phyloP scores from a whole-genome alignment of 2,329 filamentous ascomycete genomes.

The Raffaelea arxii region DNA sequence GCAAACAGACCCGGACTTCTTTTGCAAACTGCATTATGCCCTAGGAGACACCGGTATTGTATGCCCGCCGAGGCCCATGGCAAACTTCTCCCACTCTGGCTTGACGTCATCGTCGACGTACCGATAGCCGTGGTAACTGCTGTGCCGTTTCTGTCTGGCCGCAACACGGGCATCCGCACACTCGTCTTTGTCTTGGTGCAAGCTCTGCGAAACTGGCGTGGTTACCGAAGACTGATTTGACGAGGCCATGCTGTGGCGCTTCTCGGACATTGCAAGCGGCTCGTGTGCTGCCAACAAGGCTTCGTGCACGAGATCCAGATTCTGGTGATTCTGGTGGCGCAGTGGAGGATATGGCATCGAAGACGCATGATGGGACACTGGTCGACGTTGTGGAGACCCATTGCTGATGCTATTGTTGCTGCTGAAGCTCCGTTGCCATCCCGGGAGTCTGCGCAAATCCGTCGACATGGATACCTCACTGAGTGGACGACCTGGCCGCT shows the following conservation, averaged over 20 bases:
- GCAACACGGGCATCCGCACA: too few relatives aligned
- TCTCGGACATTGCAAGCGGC: background rate
- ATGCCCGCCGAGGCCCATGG: slow-evolving; percentile 31
- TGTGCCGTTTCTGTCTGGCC: slow-evolving; percentile 4
- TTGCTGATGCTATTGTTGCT: too few relatives aligned
- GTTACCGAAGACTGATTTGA: background rate
- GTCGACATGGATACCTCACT: too few relatives aligned
- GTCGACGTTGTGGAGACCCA: too few relatives aligned
- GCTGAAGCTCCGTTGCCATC: too few relatives aligned
- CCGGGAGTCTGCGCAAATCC: too few relatives aligned
- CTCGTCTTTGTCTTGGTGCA: background rate
- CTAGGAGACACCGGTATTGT: slow-evolving; percentile 15
- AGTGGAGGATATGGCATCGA: too few relatives aligned
- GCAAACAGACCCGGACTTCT: too few relatives aligned
- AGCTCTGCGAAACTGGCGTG: too few relatives aligned
- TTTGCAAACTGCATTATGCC: too few relatives aligned
- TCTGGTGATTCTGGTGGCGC: background rate
- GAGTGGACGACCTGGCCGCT: too few relatives aligned
- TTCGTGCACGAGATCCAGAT: slow-evolving; percentile 4
- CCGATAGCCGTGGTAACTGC: slow-evolving; percentile 6
- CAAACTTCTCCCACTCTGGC: slow-evolving; percentile 36
- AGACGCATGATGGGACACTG: too few relatives aligned
- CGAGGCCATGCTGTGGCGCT: background rate
- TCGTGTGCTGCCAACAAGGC: background rate
- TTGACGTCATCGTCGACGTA: slow-evolving; percentile 15